Conservation (phyloP, 2,329 filamentous ascomycete genomes). For the Botrytis pseudocinerea region DNA sequence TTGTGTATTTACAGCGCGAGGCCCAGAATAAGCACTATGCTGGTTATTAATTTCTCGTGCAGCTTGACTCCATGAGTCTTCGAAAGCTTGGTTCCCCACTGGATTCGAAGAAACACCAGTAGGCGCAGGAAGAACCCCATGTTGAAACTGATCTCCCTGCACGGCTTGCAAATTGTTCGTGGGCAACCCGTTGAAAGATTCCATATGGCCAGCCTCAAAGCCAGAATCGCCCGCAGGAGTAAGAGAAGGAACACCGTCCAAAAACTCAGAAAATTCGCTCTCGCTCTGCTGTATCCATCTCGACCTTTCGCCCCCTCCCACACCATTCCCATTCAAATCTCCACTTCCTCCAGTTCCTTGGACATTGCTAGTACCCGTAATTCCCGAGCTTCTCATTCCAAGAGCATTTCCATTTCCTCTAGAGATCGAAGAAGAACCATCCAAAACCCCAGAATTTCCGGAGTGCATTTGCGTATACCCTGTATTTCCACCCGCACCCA, state of each 20-base stretch:
- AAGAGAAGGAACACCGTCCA: slow-evolving; percentile 30
- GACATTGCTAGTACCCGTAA: background rate
- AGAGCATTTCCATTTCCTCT: background rate
- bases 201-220: slow-evolving; percentile 19
- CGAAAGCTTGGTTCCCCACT: background rate
- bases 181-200: background rate
- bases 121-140: background rate
- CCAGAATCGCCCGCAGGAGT: background rate
- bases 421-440: background rate
- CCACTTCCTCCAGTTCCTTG: background rate
- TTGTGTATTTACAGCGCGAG: background rate
- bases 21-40: background rate
- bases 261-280: slow-evolving; percentile 38
- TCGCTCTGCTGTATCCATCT: slow-evolving; percentile 34
- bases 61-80: background rate
- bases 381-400: background rate
- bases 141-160: background rate
- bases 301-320: slow-evolving; percentile 33
- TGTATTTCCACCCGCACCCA: slow-evolving; percentile 25
- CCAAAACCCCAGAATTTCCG: background rate
- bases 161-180: background rate
- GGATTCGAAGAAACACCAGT: background rate
- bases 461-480: slow-evolving; percentile 14
- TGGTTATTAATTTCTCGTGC: background rate
- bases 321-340: slow-evolving; percentile 26